Conservation (phyloP, 1,284 basidiomycete species). For the Takashimella koratensis region DNA sequence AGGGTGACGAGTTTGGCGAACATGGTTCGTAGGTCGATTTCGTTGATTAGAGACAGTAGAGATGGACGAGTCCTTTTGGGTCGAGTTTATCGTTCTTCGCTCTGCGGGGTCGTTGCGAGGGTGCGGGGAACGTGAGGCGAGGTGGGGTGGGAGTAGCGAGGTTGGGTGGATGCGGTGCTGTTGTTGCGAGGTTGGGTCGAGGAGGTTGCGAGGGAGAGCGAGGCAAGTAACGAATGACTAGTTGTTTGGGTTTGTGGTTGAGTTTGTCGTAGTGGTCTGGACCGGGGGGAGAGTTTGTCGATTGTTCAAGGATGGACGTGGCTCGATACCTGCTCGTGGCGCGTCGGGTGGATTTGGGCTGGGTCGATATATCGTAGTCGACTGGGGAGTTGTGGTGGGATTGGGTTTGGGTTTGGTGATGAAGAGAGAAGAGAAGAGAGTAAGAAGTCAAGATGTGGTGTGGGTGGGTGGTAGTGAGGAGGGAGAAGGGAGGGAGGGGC, state of each 20-base stretch:
- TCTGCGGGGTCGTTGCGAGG: background rate
- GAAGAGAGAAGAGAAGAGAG: background rate
- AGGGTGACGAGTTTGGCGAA: constrained; percentile 11
- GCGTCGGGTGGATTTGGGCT: background rate
- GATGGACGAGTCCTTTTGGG: no score
- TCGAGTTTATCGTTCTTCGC: background rate
- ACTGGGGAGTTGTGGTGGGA: no score
- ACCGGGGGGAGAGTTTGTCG: background rate
- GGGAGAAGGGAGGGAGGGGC: no score
- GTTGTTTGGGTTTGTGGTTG: background rate
- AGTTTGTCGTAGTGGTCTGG: background rate
- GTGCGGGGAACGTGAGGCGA: background rate
- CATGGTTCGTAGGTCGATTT: constrained; percentile 2
- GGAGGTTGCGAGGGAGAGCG: background rate
- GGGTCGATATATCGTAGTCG: no score
- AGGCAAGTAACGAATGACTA: background rate
- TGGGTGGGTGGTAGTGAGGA: no score
- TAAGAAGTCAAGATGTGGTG: background rate
- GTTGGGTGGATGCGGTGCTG: background rate
- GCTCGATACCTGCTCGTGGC: background rate
- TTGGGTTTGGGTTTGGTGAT: background rate
- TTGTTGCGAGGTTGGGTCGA: no score
- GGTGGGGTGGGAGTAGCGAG: background rate
- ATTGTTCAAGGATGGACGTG: background rate
- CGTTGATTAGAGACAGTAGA: no score